phyloP scores from a whole-genome alignment of 768 basidiomycete genomes.

The Cystofilobasidium capitatum region DNA sequence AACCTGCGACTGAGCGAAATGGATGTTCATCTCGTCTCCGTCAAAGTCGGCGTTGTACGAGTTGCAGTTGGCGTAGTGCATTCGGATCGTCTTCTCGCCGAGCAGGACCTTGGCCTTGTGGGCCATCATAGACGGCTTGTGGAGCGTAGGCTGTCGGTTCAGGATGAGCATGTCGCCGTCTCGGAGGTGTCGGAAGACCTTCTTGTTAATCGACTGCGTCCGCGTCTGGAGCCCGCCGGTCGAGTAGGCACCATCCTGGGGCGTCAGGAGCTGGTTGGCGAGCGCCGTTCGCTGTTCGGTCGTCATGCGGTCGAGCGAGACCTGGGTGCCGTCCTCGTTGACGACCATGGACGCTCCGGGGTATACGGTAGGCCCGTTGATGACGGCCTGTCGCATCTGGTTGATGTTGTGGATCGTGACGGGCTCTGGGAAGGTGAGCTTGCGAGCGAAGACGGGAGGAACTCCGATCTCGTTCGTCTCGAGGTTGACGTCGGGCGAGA shows the following conservation, averaged over 20 bases:
- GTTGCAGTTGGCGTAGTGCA: slow-evolving; percentile 99
- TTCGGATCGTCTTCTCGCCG: slow-evolving; percentile 96
- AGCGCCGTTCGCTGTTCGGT: slow-evolving; percentile 86
- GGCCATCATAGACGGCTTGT: slow-evolving; percentile 99
- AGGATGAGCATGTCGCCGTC: slow-evolving; percentile 93
- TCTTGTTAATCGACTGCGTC: slow-evolving; percentile 79
- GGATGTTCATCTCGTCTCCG: slow-evolving; percentile 99
- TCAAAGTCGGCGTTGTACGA: slow-evolving; percentile 98
- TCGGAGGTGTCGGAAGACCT: slow-evolving; percentile 86
- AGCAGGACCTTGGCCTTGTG: slow-evolving; percentile 82
- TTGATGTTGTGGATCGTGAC: slow-evolving; percentile 86
- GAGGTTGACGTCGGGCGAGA: slow-evolving; percentile 97
- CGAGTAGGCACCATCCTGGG: slow-evolving; percentile 56
- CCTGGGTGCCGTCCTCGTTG: slow-evolving; percentile 82
- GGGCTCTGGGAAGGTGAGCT: slow-evolving; percentile 94
- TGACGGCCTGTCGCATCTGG: slow-evolving; percentile 77
- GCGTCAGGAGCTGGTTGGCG: slow-evolving; percentile 88
- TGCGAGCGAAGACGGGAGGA: slow-evolving; percentile 92
- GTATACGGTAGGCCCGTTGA: slow-evolving; percentile 75
- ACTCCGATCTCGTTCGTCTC: slow-evolving; percentile 98
- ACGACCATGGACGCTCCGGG: slow-evolving; percentile 93
- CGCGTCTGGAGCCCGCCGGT: slow-evolving; percentile 56
- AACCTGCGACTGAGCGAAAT: slow-evolving; percentile 95
- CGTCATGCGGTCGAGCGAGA: slow-evolving; percentile 72
- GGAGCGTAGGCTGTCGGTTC: slow-evolving; percentile 94